phyloP scores from a whole-genome alignment of 768 basidiomycete genomes.

The Chalciporus chontae region DNA sequence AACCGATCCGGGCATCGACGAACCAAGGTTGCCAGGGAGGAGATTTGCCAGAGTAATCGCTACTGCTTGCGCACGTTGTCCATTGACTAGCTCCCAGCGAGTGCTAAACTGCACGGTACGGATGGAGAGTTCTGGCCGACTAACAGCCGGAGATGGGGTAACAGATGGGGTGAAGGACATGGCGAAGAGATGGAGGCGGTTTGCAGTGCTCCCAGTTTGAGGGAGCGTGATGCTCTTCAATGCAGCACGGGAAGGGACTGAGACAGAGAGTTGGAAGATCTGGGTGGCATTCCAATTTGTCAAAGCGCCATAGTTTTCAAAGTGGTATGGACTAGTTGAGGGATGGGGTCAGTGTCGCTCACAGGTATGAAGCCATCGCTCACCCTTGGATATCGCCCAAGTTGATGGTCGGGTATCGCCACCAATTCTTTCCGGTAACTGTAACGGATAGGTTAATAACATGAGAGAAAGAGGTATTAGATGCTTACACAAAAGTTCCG shows the following conservation, averaged over 20 bases:
- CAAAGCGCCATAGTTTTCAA: slow-evolving; percentile 30
- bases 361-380: slow-evolving; percentile 5
- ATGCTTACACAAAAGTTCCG: slow-evolving; percentile 33
- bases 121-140: slow-evolving; percentile 34
- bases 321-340: slow-evolving; percentile 42
- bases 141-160: slow-evolving; percentile 21
- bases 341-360: not conserved
- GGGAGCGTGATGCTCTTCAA: slow-evolving; percentile 47
- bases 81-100: slow-evolving; percentile 41
- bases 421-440: slow-evolving; percentile 49
- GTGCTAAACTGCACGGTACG: slow-evolving; percentile 43
- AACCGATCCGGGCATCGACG: slow-evolving; percentile 30
- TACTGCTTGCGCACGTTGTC: slow-evolving; percentile 42
- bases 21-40: slow-evolving; percentile 32
- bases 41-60: slow-evolving; percentile 53
- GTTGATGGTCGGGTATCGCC: slow-evolving; percentile 38
- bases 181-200: slow-evolving; percentile 45
- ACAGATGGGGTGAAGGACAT: slow-evolving; percentile 38
- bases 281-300: slow-evolving; percentile 42
- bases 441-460: not conserved
- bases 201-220: slow-evolving; percentile 13
- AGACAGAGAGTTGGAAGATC: slow-evolving; percentile 44
- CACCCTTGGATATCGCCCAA: slow-evolving; percentile 44
- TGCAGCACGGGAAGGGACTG: slow-evolving; percentile 38
- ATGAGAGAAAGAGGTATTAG: not conserved